Evolutionary conservation across 2,329 filamentous ascomycete genomes (phyloP), one percentile per base, ranked within the genome.

Genomic region (Tolypocladium paradoxum): DNA sequence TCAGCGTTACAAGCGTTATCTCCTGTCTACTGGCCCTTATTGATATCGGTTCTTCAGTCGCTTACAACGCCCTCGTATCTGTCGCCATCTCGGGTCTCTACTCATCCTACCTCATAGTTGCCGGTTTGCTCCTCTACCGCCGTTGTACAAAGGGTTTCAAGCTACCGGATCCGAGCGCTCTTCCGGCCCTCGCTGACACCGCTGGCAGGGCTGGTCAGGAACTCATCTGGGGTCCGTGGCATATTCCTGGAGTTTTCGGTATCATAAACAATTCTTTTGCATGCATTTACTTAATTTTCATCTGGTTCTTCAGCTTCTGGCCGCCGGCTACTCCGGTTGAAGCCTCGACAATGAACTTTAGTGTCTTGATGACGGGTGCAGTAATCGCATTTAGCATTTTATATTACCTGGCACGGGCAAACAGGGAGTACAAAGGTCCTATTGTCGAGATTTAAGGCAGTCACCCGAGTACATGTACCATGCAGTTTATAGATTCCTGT

Each of bases 221-320:
- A 18, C 62, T 68, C 1, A 57, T 65, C 8, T 83, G 79, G 79
- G 80, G 80, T 0, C 78, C 78, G 0, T 83, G 78, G 72, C 74
- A 72, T 43, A 54, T 83, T 0, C 75, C 74, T 0, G 77, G 77
- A 4, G 60, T 69, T 0, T 60, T 77, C 1, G 79, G 80, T 0
- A 76, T 73, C 6, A 59, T 73, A 24, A 82, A 82, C 61, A 83
- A 83, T 53, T 60, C 69, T 1, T 76, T 80, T 49, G 73, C 78
- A 1, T 78, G 76, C 58, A 49, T 69, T 3, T 83, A 81, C 59
- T 73, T 77, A 61, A 54, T 76, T 1, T 74, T 82, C 40, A 68
- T 82, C 2, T 72, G 78, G 12, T 82, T 83, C 64, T 83, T 77
- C 70, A 74, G 70, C 24, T 77, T 82, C 48, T 79, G 74, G 74